A percentile compares a stretch with the other conserved stretches of the same genome.
Evolutionary conservation across 352 stramenopile species (phyloP).

Genomic region (Phytophthora tubulina): DNA sequence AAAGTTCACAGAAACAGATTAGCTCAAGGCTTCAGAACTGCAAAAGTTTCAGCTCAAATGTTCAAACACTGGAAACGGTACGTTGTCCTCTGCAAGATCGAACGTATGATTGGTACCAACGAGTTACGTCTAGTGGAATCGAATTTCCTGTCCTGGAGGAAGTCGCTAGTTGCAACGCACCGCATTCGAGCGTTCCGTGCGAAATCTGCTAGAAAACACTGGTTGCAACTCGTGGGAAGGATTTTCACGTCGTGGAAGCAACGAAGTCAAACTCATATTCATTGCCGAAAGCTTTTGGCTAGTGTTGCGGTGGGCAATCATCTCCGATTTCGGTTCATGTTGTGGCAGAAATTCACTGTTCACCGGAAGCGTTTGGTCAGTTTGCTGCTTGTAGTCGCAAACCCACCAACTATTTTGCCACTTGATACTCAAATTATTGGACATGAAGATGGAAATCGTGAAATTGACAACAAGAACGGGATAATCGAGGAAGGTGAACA

Average conservation of each 20-base stretch:
- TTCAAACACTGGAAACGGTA: slow-evolving; percentile 53
- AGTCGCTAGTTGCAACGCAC: slow-evolving; percentile 29
- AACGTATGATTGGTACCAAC: slow-evolving; percentile 56
- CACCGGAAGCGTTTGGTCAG: slow-evolving; percentile 43
- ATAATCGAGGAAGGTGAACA: background rate
- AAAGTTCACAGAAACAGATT: slow-evolving; percentile 28
- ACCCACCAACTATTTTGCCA: background rate
- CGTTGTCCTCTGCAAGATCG: slow-evolving; percentile 58
- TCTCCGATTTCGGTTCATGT: slow-evolving; percentile 58
- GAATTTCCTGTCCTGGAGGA: slow-evolving; percentile 60
- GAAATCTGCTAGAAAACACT: slow-evolving; percentile 17
- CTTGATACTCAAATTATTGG: background rate
- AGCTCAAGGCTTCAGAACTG: slow-evolving; percentile 22
- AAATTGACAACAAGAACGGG: background rate
- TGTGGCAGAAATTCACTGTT: slow-evolving; percentile 59
- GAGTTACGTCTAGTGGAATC: slow-evolving; percentile 18
- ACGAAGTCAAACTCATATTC: slow-evolving; percentile 38
- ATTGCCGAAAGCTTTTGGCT: slow-evolving; percentile 48
- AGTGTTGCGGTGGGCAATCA: slow-evolving; percentile 46
- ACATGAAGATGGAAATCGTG: background rate
- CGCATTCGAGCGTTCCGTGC: slow-evolving; percentile 36
- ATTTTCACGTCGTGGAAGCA: slow-evolving; percentile 51
- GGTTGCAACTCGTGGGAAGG: slow-evolving; percentile 10
- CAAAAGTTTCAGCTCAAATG: slow-evolving; percentile 7
- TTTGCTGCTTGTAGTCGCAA: slow-evolving; percentile 29